phyloP scores from a whole-genome alignment of 352 stramenopile genomes.

The Globisporangium lucens region DNA sequence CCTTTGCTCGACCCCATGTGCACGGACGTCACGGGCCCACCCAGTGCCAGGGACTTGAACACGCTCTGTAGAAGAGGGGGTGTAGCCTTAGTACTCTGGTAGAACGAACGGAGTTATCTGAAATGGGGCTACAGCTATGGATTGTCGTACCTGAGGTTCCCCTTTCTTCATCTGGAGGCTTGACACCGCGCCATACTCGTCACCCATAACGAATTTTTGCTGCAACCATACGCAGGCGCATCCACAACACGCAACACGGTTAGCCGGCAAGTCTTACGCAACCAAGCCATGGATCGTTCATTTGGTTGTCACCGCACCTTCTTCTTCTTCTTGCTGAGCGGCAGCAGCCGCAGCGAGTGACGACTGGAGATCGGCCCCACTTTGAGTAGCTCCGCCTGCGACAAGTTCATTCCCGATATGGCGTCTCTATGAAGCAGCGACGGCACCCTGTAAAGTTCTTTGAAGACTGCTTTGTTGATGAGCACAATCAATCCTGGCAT shows the following conservation, averaged over 20 bases:
- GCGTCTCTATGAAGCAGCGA: no score
- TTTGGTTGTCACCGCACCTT: constrained; percentile 35
- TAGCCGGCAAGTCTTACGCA: background rate
- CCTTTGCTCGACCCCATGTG: constrained; percentile 71
- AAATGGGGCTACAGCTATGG: background rate
- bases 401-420: constrained; percentile 58
- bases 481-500: no score
- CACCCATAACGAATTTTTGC: constrained; percentile 87
- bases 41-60: constrained; percentile 63
- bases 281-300: background rate
- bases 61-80: constrained; percentile 32
- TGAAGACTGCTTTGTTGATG: background rate
- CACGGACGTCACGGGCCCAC: constrained; percentile 57
- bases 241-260: background rate
- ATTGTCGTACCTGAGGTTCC: constrained; percentile 47
- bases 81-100: background rate
- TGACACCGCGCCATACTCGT: constrained; percentile 78
- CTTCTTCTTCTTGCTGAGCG: constrained; percentile 86
- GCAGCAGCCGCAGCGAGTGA: constrained; percentile 73
- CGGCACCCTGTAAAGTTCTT: background rate
- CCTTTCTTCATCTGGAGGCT: constrained; percentile 86
- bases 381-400: constrained; percentile 76
- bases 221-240: constrained; percentile 10
- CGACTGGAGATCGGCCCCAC: constrained; percentile 72
- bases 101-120: background rate